Evolutionary conservation across 2,329 filamentous ascomycete genomes (phyloP).

Genomic region (Colletotrichum nymphaeae): DNA sequence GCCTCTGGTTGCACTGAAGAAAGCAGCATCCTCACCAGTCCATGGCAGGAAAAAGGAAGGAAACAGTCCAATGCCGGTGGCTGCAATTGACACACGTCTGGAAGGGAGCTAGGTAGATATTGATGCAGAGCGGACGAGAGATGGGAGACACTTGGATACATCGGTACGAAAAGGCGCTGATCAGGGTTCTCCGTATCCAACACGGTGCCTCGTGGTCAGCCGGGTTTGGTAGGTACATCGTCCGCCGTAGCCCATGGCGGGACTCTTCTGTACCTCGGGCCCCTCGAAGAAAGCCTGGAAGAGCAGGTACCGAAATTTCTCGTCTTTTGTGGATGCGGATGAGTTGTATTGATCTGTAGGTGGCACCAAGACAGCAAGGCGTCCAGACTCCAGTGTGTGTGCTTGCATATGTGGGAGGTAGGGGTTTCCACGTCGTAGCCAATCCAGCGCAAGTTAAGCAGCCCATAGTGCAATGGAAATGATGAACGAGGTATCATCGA

Average conservation of each 20-base stretch:
- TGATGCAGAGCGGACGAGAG: neutral
- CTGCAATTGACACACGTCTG: constrained; percentile 3
- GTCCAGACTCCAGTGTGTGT: neutral
- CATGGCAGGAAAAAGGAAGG: neutral
- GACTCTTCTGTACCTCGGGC: constrained; percentile 12
- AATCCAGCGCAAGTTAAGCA: neutral
- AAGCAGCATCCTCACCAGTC: neutral
- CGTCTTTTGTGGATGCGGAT: neutral
- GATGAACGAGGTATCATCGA: constrained; percentile 9
- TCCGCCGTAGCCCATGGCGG: constrained; percentile 1
- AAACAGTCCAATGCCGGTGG: constrained; percentile 12
- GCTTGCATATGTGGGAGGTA: neutral
- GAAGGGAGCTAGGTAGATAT: neutral
- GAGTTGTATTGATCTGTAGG: neutral
- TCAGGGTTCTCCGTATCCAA: constrained; percentile 32
- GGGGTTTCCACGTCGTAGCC: neutral
- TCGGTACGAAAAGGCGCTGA: constrained; percentile 15
- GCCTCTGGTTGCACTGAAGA: neutral
- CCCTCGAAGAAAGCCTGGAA: neutral
- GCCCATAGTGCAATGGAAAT: neutral
- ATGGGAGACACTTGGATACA: constrained; percentile 7
- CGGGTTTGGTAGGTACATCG: constrained; percentile 26
- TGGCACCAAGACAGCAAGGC: neutral
- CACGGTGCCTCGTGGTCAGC: constrained; percentile 10
- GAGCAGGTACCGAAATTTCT: constrained; percentile 18